Conservation (phyloP, 176 grass and related monocot genomes). For the Eragrostis curvula region DNA sequence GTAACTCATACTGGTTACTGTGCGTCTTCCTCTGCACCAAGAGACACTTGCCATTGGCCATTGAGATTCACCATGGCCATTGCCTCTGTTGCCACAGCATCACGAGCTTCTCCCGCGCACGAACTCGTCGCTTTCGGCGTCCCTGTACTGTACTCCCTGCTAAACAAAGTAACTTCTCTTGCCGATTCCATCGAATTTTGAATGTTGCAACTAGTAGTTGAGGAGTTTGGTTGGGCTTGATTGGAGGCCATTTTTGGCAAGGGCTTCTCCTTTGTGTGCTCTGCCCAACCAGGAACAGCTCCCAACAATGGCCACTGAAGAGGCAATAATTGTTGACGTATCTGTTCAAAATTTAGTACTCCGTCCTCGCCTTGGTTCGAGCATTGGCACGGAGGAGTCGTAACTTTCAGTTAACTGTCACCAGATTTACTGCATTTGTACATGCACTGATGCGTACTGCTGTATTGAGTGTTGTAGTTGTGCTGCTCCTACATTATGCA, state of each 20-base stretch:
- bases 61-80: constrained; percentile 28
- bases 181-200: not conserved
- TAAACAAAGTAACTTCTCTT: not conserved
- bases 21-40: constrained; percentile 5
- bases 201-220: not conserved
- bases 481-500: constrained; percentile 9
- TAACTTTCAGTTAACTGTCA: constrained; percentile 32
- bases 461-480: not conserved
- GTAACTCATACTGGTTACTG: constrained; percentile 29
- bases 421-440: not conserved
- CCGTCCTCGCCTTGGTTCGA: constrained; percentile 41
- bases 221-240: not conserved
- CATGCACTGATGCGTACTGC: not conserved
- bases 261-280: not conserved
- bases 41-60: not conserved
- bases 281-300: constrained; percentile 38
- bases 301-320: constrained; percentile 13
- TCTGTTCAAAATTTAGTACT: constrained; percentile 50
- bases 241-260: not conserved
- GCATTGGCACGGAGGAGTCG: constrained; percentile 1
- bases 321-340: constrained; percentile 49
- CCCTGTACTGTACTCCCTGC: too few species aligned
- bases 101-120: not conserved
- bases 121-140: not conserved
- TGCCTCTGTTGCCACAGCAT: constrained; percentile 22